Conservation (phyloP, 1,284 basidiomycete genomes). For the Apiotrichum veenhuisii region DNA sequence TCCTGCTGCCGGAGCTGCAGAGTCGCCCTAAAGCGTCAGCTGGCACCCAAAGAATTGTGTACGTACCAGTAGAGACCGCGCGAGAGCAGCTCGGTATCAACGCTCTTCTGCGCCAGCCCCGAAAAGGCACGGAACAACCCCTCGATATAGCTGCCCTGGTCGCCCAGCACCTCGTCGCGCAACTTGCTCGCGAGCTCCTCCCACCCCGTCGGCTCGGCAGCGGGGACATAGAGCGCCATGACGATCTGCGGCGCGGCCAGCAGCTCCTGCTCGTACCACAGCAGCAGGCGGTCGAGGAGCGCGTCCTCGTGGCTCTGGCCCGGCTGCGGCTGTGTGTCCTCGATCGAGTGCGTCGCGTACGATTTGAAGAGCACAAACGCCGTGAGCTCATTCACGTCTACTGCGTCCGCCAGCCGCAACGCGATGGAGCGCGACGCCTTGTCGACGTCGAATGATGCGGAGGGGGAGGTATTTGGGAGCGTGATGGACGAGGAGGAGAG, state of each 20-base stretch:
- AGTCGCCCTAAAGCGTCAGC: slow-evolving; percentile 28
- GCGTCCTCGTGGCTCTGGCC: slow-evolving; percentile 24
- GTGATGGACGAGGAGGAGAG: slow-evolving; percentile 20
- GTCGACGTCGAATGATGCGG: slow-evolving; percentile 24
- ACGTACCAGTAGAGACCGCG: slow-evolving; percentile 35
- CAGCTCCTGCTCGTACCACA: slow-evolving; percentile 38
- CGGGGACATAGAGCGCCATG: slow-evolving; percentile 21
- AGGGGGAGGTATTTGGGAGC: slow-evolving; percentile 14
- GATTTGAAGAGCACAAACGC: slow-evolving; percentile 30
- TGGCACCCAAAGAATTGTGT: too few species aligned
- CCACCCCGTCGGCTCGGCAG: slow-evolving; percentile 7
- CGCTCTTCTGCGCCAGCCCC: slow-evolving; percentile 28
- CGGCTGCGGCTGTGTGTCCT: slow-evolving; percentile 14
- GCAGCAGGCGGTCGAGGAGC: slow-evolving; percentile 26
- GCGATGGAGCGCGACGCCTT: slow-evolving; percentile 21
- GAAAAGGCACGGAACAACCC: slow-evolving; percentile 37
- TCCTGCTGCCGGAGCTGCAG: slow-evolving; percentile 41
- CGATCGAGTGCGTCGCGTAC: slow-evolving; percentile 31
- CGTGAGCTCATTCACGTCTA: slow-evolving; percentile 27
- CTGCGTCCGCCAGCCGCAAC: slow-evolving; percentile 21
- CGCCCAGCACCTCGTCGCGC: slow-evolving; percentile 24
- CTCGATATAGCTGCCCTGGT: slow-evolving; percentile 36
- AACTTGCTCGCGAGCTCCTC: slow-evolving; percentile 25
- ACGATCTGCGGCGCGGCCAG: slow-evolving; percentile 35
- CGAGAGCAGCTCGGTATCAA: slow-evolving; percentile 19